phyloP scores from a whole-genome alignment of 495 filamentous ascomycete species.

The Tuber aestivum region DNA sequence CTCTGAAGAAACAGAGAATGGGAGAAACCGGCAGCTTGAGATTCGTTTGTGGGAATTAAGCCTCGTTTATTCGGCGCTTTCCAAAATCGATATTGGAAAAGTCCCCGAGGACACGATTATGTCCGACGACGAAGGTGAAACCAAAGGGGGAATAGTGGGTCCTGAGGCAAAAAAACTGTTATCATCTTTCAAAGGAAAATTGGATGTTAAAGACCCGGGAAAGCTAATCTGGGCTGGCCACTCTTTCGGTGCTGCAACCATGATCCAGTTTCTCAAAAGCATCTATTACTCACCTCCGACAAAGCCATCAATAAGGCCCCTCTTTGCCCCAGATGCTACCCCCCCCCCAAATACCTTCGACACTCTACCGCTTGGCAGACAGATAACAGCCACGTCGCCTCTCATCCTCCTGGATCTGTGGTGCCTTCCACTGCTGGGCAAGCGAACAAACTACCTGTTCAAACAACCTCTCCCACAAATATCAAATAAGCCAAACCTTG shows the following conservation, averaged over 20 bases:
- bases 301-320: conserved; percentile 23
- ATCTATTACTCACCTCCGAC: conserved; percentile 52
- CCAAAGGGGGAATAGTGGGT: conserved; percentile 40
- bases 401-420: conserved; percentile 67
- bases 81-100: conserved; percentile 55
- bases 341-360: conserved; percentile 51
- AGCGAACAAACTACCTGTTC: conserved; percentile 53
- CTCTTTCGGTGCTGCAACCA: conserved; percentile 66
- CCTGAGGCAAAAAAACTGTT: conserved; percentile 44
- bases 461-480: conserved; percentile 63
- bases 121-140: conserved; percentile 46
- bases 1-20: conserved; percentile 36
- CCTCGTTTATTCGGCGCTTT: conserved; percentile 56
- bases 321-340: conserved; percentile 33
- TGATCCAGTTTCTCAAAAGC: conserved; percentile 66
- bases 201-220: conserved; percentile 65
- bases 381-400: conserved; percentile 59
- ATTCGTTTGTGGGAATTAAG: conserved; percentile 69
- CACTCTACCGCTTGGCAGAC: conserved; percentile 50
- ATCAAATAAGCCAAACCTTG: conserved; percentile 45
- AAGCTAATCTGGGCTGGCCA: conserved; percentile 66
- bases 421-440: conserved; percentile 60
- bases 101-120: conserved; percentile 28
- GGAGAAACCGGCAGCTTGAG: conserved; percentile 59
- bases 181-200: conserved; percentile 48